Percentiles rank a stretch among this genome's conserved stretches.
phyloP scores from a whole-genome alignment of 1,284 basidiomycete genomes.

The Cystobasidiaceae sp. region DNA sequence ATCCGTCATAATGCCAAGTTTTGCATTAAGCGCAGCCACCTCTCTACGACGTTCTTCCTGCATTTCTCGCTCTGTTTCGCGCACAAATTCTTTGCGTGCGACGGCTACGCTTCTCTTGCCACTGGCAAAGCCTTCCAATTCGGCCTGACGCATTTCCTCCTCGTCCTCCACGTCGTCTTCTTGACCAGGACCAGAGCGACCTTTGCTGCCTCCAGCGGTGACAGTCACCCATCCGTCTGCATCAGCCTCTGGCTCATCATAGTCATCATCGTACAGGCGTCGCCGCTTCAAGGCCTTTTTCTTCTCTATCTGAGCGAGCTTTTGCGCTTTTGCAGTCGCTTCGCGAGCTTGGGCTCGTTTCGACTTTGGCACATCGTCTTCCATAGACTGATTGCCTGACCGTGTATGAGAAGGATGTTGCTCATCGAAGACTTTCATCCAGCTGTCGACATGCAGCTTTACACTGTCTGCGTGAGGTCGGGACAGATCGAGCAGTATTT shows the following conservation, averaged over 20 bases:
- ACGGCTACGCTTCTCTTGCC: constrained; percentile 23
- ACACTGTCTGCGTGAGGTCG: constrained; percentile 11
- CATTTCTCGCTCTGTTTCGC: constrained; percentile 1
- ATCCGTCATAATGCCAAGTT: constrained; percentile 5
- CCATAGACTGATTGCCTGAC: background rate
- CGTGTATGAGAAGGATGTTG: background rate
- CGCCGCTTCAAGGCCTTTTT: constrained; percentile 26
- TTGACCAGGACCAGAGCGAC: constrained; percentile 11
- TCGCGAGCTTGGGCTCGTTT: constrained; percentile 19
- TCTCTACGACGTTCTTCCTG: background rate
- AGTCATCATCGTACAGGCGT: constrained; percentile 28
- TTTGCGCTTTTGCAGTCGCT: constrained; percentile 8
- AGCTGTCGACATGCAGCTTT: constrained; percentile 27
- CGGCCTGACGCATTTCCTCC: constrained; percentile 19
- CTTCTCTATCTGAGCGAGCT: constrained; percentile 1
- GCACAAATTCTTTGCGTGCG: constrained; percentile 11
- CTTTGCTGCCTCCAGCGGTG: constrained; percentile 11
- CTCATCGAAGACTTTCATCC: constrained; percentile 28
- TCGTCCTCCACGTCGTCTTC: constrained; percentile 19
- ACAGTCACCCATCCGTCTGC: constrained; percentile 28
- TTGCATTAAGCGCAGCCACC: background rate
- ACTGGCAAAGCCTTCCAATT: constrained; percentile 23
- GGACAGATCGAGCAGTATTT: constrained; percentile 24
- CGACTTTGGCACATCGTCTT: constrained; percentile 12
- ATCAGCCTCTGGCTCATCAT: constrained; percentile 20